phyloP scores from a whole-genome alignment of 129 eudicot species.

The Glebionis coronaria region DNA sequence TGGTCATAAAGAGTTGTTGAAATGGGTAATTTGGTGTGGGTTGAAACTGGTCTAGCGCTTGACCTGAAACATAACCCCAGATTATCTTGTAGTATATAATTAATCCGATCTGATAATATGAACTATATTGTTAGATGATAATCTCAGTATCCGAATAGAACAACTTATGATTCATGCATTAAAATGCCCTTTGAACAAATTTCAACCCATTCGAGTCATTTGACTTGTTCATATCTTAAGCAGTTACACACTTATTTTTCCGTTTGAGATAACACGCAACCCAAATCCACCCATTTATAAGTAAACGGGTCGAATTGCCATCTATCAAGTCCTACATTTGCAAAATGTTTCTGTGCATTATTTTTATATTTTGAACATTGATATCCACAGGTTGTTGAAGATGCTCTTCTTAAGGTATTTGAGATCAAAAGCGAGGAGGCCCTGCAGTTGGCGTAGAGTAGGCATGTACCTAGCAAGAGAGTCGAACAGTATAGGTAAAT shows the following conservation, averaged over 20 bases:
- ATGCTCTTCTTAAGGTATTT: slow-evolving; percentile 66
- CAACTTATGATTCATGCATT: slow-evolving; percentile 1
- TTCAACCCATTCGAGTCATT: not conserved
- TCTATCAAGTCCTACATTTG: not conserved
- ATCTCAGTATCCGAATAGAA: not conserved
- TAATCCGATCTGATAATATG: not conserved
- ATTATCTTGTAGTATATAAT: not conserved
- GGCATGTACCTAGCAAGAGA: slow-evolving; percentile 1
- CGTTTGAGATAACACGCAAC: not conserved
- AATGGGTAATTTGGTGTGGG: not conserved
- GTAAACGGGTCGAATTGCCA: not conserved
- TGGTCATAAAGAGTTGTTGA: not conserved
- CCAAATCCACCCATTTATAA: not conserved
- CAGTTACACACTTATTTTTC: too few relatives aligned
- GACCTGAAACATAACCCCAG: not conserved
- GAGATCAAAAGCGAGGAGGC: slow-evolving; percentile 80
- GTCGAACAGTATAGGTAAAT: slow-evolving; percentile 5
- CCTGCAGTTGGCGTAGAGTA: slow-evolving; percentile 56
- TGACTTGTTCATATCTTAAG: too few relatives aligned
- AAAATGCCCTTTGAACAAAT: not conserved
- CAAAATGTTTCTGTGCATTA: not conserved
- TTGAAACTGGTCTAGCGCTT: not conserved
- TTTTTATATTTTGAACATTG: not conserved
- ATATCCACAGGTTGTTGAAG: slow-evolving; percentile 76
- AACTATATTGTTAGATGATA: not conserved